Base-by-base conservation (phyloP, 2,329 filamentous ascomycete species). In the Cladosporium sp. region DNA sequence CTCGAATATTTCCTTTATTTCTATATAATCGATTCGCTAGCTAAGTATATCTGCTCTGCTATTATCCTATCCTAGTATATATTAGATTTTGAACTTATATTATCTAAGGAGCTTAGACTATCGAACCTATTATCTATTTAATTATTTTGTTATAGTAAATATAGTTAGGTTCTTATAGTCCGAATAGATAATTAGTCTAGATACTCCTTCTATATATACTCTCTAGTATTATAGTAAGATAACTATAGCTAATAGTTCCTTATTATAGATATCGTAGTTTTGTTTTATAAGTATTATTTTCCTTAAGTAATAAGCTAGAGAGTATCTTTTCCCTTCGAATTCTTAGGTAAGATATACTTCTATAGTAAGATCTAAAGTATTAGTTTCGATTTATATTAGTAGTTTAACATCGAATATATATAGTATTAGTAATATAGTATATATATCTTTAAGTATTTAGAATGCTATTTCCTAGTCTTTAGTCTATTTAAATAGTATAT, bases 251-350 rank as follows among this genome's bases (percentile, higher is more conserved):
- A n/a, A n/a, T n/a, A n/a, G n/a, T n/a, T n/a, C 59, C 37, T 62
- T 61, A 40, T 64, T 44, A 54, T 61, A 37, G 28, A 63, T 58
- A 25, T 61, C 28, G 35, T 63, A 63, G 52, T 60, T 60, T 36
- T 56, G 13, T 57, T 63, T 58, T 28, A 19, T 44, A 12, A 25
- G 61, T 34, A 25, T 57, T 28, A 63, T 61, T 35, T 60, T 61
- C 24, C 44, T 22, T 34, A 50, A 63, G 52, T 60, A 61, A 51
- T 63, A 63, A 17, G 57, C 59, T 47, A 63, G 32, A 35, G 35
- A 52, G 15, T 61, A 47, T 57, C 44, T 48, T 45, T 60, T 42
- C 37, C 56, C 22, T 37, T 45, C 25, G 28, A 55, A 19, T 24
- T 60, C 42, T n/a, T 60, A 48, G 25, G 32, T 58, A 20, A 60